Evolutionary conservation across 2,329 filamentous ascomycete genomes (phyloP).

Genomic region (Coniochaeta sp.): DNA sequence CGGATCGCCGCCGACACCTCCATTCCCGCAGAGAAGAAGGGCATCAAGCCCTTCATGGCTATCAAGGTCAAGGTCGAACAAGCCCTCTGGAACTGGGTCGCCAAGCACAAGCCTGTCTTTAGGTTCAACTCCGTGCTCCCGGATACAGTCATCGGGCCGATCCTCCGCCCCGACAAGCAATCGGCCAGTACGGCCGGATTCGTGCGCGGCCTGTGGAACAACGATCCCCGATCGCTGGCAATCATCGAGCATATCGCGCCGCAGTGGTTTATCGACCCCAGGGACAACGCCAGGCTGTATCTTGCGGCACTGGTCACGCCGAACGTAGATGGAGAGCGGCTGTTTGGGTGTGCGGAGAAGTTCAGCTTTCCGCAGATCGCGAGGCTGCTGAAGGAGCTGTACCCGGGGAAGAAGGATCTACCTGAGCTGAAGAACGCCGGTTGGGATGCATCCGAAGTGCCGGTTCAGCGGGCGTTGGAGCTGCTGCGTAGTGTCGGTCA

Average conservation of each 20-base stretch:
- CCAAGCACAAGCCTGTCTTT: constrained; percentile 17
- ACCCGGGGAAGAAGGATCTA: constrained; percentile 18
- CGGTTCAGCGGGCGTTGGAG: constrained; percentile 16
- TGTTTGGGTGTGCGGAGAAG: constrained; percentile 21
- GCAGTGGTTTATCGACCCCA: constrained; percentile 22
- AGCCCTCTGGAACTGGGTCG: constrained; percentile 24
- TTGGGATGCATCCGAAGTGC: constrained; percentile 22
- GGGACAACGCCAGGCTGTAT: constrained; percentile 21
- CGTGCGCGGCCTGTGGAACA: constrained; percentile 21
- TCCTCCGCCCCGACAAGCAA: constrained; percentile 19
- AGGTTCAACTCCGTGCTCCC: constrained; percentile 23
- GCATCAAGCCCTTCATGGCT: constrained; percentile 22
- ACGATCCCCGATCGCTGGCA: constrained; percentile 10
- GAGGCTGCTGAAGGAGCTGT: constrained; percentile 18
- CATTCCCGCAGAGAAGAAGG: constrained; percentile 10
- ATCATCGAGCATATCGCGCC: constrained; percentile 14
- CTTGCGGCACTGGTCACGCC: constrained; percentile 19
- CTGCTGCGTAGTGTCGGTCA: constrained; percentile 18
- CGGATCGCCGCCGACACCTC: constrained; percentile 9
- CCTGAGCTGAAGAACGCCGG: constrained; percentile 14
- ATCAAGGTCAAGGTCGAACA: constrained; percentile 22
- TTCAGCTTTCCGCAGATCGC: constrained; percentile 21
- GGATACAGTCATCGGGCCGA: constrained; percentile 20
- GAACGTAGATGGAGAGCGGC: constrained; percentile 19
- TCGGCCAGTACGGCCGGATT: constrained; percentile 23